phyloP scores from a whole-genome alignment of 805 yeast genomes.

The Danielozyma ontarioensis region DNA sequence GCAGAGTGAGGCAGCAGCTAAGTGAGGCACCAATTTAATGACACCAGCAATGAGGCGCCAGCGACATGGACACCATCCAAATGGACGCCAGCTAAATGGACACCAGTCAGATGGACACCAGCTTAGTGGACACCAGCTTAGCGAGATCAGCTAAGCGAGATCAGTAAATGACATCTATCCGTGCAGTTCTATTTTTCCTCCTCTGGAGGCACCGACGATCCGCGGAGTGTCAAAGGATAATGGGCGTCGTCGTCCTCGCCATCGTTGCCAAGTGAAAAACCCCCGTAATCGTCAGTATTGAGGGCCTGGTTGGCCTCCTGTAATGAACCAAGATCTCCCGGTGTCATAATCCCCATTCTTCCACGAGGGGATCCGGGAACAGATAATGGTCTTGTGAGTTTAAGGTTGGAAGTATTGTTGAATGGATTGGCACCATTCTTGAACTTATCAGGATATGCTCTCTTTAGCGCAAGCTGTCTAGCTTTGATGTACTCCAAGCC shows the following conservation, averaged over 20 bases:
- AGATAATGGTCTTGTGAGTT: constrained; percentile 84
- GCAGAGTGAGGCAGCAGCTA: no score
- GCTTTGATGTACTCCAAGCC: constrained; percentile 96
- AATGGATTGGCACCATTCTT: constrained; percentile 46
- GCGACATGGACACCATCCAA: no score
- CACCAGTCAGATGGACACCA: no score
- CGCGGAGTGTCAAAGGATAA: constrained; percentile 47
- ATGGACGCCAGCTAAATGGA: no score
- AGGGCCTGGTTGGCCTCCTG: constrained; percentile 79
- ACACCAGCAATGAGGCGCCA: no score
- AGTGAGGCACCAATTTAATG: no score
- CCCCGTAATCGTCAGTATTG: constrained; percentile 71
- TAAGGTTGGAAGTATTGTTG: constrained; percentile 45
- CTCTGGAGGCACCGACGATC: constrained; percentile 40
- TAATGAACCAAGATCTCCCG: constrained; percentile 95
- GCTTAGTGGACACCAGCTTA: no score
- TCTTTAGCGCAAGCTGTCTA: constrained; percentile 80
- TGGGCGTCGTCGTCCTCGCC: constrained; percentile 30
- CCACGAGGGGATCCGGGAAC: constrained; percentile 97
- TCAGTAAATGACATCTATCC: no score
- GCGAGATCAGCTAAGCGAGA: no score
- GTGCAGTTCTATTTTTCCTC: no score
- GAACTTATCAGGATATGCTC: constrained; percentile 90
- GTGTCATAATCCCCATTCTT: constrained; percentile 78
- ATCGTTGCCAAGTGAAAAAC: constrained; percentile 44